Percentiles rank a stretch among this genome's conserved stretches.
These are phyloP conservation scores for Quercus lobata DNA, from an alignment of 331 rosid species.

Conservation along the genomic window DNA sequence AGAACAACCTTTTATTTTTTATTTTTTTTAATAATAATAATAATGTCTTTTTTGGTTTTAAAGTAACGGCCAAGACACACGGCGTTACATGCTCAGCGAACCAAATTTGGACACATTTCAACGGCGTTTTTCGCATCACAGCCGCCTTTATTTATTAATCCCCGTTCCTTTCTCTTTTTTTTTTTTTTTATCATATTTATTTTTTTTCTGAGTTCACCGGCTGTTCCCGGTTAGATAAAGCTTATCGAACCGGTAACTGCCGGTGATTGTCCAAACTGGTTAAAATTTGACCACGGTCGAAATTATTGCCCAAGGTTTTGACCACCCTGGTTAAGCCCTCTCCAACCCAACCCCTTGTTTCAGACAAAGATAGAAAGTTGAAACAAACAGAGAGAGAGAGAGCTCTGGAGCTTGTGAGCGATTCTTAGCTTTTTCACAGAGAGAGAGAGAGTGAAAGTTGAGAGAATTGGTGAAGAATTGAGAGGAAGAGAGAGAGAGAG, in stretches of 20 bases:
- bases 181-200: no score
- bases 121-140: constrained; percentile 20
- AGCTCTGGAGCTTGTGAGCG: no score
- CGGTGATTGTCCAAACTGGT: constrained; percentile 41
- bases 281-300: constrained; percentile 66
- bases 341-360: neutral
- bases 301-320: constrained; percentile 47
- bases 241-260: constrained; percentile 16
- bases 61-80: constrained; percentile 35
- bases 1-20: constrained; percentile 31
- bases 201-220: constrained; percentile 20
- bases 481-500: neutral
- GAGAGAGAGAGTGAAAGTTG: neutral
- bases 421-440: neutral
- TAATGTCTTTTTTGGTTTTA: neutral
- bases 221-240: constrained; percentile 26
- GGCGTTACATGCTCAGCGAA: constrained; percentile 36
- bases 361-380: constrained; percentile 21
- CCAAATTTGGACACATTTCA: constrained; percentile 3
- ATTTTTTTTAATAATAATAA: no score
- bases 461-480: neutral
- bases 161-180: constrained; percentile 21
- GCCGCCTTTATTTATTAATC: constrained; percentile 36
- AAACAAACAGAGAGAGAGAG: neutral
- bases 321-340: constrained; percentile 51